Percentiles rank a stretch among this genome's conserved stretches.
Evolutionary conservation across 139 green algal species (phyloP).

Genomic region (Chlorella sp.): DNA sequence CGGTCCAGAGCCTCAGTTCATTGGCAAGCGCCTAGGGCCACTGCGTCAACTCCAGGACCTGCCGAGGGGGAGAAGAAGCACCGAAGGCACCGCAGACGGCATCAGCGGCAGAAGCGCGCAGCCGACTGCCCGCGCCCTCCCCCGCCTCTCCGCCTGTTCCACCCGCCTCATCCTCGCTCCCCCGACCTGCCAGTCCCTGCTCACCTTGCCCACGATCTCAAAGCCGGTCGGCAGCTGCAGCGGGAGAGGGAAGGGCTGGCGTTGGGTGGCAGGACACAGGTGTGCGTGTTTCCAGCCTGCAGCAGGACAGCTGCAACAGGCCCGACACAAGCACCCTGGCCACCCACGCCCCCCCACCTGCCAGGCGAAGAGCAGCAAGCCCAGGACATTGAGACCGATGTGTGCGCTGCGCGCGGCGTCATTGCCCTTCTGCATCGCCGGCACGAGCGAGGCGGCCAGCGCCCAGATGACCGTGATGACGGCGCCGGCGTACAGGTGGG

Average conservation of each 20-base stretch:
- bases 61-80: not conserved
- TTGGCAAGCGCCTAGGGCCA: too few species aligned
- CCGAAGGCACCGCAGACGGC: too few species aligned
- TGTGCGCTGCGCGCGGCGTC: conserved; percentile 84
- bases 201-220: conserved; percentile 94
- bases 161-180: not conserved
- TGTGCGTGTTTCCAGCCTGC: not conserved
- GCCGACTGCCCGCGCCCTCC: too few species aligned
- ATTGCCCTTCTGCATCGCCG: conserved; percentile 97
- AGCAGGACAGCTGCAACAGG: not conserved
- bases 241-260: not conserved
- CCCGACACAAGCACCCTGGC: not conserved
- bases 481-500: conserved; percentile 95
- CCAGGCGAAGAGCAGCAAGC: conserved; percentile 89
- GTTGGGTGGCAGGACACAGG: not conserved
- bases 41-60: conserved; percentile 9
- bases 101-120: too few species aligned
- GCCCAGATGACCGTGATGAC: conserved; percentile 93
- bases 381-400: conserved; percentile 91
- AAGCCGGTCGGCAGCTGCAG: conserved; percentile 88
- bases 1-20: too few species aligned
- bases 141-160: not conserved
- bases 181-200: not conserved
- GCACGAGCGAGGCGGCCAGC: conserved; percentile 85
- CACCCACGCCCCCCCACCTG: conserved; percentile 49